These are phyloP conservation scores for Peronospora farinosa DNA, from an alignment of 352 stramenopile genomes.

Conservation along the genomic window DNA sequence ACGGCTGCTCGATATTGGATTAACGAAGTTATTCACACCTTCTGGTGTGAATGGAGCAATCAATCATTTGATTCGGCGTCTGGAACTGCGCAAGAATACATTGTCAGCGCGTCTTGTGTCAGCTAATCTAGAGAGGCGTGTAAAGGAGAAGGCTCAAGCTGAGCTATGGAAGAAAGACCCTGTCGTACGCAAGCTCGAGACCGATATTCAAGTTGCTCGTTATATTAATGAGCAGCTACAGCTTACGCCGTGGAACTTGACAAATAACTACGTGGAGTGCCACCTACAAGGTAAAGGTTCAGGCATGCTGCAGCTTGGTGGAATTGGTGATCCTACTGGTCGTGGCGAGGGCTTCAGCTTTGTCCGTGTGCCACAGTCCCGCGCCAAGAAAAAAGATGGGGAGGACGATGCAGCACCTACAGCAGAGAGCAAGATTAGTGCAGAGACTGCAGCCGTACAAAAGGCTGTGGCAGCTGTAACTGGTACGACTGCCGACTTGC, in stretches of 20 bases:
- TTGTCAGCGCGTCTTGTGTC: conserved; percentile 51
- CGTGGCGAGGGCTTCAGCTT: conserved; percentile 84
- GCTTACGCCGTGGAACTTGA: conserved; percentile 79
- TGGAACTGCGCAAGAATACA: conserved; percentile 59
- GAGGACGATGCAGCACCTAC: conserved; percentile 48
- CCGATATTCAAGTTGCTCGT: conserved; percentile 72
- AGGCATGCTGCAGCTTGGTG: conserved; percentile 72
- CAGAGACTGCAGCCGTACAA: conserved; percentile 59
- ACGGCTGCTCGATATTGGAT: conserved; percentile 64
- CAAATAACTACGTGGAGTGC: conserved; percentile 83
- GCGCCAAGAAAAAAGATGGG: conserved; percentile 77
- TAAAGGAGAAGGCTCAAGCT: conserved; percentile 55
- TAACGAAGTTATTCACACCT: conserved; percentile 77
- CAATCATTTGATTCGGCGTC: conserved; percentile 60
- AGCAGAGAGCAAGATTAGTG: conserved; percentile 36
- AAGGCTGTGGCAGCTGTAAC: conserved; percentile 75
- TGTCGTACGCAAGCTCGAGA: conserved; percentile 66
- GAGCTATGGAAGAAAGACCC: conserved; percentile 68
- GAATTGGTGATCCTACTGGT: conserved; percentile 73
- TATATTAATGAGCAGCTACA: conserved; percentile 78
- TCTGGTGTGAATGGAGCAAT: conserved; percentile 68
- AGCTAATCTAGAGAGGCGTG: conserved; percentile 41
- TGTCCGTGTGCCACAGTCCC: conserved; percentile 65
- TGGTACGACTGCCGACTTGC: conserved; percentile 76
- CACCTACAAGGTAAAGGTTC: conserved; percentile 81